Base-by-base conservation (phyloP, 2,329 filamentous ascomycete genomes). In the Phyllosticta paracitricarpa region DNA sequence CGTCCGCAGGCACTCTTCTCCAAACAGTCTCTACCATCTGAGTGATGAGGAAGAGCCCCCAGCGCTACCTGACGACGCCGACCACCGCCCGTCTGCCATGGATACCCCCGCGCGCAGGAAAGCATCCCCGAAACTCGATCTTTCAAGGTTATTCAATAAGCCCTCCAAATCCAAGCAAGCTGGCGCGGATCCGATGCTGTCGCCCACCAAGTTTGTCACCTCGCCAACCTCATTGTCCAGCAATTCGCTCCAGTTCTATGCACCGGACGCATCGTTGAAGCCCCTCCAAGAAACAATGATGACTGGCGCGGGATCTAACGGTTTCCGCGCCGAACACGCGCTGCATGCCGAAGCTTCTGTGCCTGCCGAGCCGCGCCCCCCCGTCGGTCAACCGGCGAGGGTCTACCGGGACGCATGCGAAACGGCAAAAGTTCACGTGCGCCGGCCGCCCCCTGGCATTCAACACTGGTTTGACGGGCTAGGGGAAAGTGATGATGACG, bases 391-490 rank as follows among this genome's bases (percentile, higher is more conserved):
- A 26, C 24, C 53, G 19, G 53, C n/a, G 6, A 54, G 28, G 53
- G 40, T 48, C 6, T 56, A 60, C 17, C 54, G 55, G 19, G 17
- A 53, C 51, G 52, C 53, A 48, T 77, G 74, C 65, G 77, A 79
- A 63, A 76, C 71, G 65, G 72, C 77, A 60, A 80, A 81, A 67
- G 71, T 76, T 26, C 73, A 80, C 61, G 73, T 79, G 19, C 71
- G 76, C 40, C 70, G 77, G 35, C 78, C 78, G 17, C 78, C 78
- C 4, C 77, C 75, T 56, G 78, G 78, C 7, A 77, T 79, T 28
- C 71, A 79, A 63, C 76, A 81, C 63, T 81, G 78, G 78, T 81
- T 81, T 61, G 78, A 81, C 61, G 78, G 73, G 3, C 68, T 78
- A 10, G 72, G 71, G 48, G 66, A 75, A 25, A 73, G 75, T 12